Base-by-base conservation (phyloP, 139 green algal species). In the Gonium pectorale region DNA sequence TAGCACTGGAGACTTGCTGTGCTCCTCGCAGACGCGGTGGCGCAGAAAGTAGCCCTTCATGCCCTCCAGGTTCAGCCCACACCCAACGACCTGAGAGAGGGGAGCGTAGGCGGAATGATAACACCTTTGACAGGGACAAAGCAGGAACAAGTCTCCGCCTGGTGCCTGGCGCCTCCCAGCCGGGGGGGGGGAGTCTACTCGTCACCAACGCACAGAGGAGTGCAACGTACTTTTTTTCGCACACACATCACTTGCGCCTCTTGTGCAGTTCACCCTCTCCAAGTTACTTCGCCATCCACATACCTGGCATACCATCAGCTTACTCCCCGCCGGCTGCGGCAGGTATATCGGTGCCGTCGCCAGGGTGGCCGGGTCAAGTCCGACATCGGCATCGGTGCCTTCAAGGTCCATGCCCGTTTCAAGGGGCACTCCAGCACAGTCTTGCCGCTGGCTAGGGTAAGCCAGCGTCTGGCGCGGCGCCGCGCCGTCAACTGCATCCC, bases 31-130 rank as follows among this genome's bases (percentile, higher is more conserved):
- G 33, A 85, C 64, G 17, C 79, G 63, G 51, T 85, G 79, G 17
- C 79, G 79, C 79, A 78, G 35, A 35, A 78, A 85, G 64, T 85
- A 85, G 46, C 79, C 79, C 79, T 77, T 85, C 79, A 85, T 75
- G 9, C 79, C 79, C 6, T 67, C 79, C 35, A 85, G 46, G 44
- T 37, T 56, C 24, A 68, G 9, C 6, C 79, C 79, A 49, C 79
- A 85, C 24, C 79, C 79, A 31, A 26, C 37, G 0, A 85, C 79
- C 79, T 85, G 49, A 2, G 27, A 19, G 9, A 40, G 24, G 24
- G 35, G 24, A 8, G 26, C 37, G 33, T 31, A 6, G 33, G 52
- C 21, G 17, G 29, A 26, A 27, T 6, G 9, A 62, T 31, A 22
- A n/a, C n/a, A n/a, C n/a, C n/a, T n/a, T n/a, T n/a, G 22, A 5